phyloP scores from a whole-genome alignment of 768 basidiomycete genomes.

The Collybiopsis luxurians region DNA sequence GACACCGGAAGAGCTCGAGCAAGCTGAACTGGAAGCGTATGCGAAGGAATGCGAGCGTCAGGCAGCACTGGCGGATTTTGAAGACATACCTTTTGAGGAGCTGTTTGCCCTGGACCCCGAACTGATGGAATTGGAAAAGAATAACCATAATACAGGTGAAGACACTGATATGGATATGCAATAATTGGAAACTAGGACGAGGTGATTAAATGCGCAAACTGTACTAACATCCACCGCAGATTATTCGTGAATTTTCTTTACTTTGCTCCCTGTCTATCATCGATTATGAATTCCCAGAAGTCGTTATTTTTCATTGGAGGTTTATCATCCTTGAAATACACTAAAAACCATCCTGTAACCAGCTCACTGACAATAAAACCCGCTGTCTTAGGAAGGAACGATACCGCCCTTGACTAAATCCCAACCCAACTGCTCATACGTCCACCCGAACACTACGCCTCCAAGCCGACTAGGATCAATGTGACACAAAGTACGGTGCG shows the following conservation, averaged over 20 bases:
- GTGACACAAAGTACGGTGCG: slow-evolving; percentile 22
- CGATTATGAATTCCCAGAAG: too few species aligned
- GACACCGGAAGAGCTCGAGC: slow-evolving; percentile 46
- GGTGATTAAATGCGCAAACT: too few species aligned
- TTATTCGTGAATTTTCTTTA: too few species aligned
- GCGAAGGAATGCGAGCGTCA: slow-evolving; percentile 50
- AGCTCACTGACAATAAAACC: too few species aligned
- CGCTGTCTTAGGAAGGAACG: too few species aligned
- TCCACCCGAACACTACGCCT: slow-evolving; percentile 28
- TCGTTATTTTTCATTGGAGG: too few species aligned
- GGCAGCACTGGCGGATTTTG: slow-evolving; percentile 42
- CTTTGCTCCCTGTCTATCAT: too few species aligned
- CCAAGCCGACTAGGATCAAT: background rate
- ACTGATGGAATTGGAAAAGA: background rate
- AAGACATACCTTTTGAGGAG: slow-evolving; percentile 43
- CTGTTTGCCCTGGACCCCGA: slow-evolving; percentile 13
- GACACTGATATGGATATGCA: slow-evolving; percentile 32
- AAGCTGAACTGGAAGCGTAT: slow-evolving; percentile 57
- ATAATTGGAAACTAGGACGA: too few species aligned
- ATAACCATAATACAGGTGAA: slow-evolving; percentile 8
- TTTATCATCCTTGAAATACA: too few species aligned
- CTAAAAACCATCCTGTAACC: too few species aligned
- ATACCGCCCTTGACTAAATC: slow-evolving; percentile 8
- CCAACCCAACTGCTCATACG: slow-evolving; percentile 32
- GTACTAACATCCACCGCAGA: too few species aligned